Base-by-base conservation (phyloP, 768 basidiomycete genomes). In the Imleria badia region DNA sequence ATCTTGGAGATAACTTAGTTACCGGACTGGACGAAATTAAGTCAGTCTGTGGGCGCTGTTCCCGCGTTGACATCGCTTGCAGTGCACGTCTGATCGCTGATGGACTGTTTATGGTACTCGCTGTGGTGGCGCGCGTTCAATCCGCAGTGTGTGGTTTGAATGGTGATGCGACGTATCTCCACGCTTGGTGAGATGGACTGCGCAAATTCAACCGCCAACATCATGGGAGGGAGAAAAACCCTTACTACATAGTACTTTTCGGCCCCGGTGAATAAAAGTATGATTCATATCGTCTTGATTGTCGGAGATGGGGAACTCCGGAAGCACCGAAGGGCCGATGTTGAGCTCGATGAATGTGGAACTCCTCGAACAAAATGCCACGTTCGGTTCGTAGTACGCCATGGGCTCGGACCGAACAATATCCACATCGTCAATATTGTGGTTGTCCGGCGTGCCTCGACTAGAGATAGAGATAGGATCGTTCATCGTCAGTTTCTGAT, bases 1-100 rank as follows among this genome's bases (percentile, higher is more conserved):
- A 64, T 69, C 60, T 53, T 38, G 60, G 48, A 54, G 51, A 60
- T 66, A 63, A 23, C 35, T 45, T 45, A 46, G 53, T 51, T 46
- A 43, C 52, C 53, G 54, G 44, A 26, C 29, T 8, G 10, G 48
- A 15, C 29, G 34, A 47, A 48, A 48, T 41, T 42, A 45, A 43
- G 36, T 29, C 51, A 46, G 12, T 41, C 33, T 48, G 52, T 42
- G 38, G 38, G 56, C 58, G 54, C 52, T 58, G 66, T 53, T 50
- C 38, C 35, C 29, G 43, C 47, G 23, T 47, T 43, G 33, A 47
- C 66, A 68, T 54, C 22, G 62, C 60, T 59, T 62, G 50, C 58
- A 35, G 54, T 39, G 56, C 56, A 50, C 29, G 6, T 48, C 29
- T 55, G 62, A 67, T 66, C 34, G 31, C 15, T 52, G 48, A 50